Conservation (phyloP, 2,329 filamentous ascomycete species). For the Claviceps sp. region DNA sequence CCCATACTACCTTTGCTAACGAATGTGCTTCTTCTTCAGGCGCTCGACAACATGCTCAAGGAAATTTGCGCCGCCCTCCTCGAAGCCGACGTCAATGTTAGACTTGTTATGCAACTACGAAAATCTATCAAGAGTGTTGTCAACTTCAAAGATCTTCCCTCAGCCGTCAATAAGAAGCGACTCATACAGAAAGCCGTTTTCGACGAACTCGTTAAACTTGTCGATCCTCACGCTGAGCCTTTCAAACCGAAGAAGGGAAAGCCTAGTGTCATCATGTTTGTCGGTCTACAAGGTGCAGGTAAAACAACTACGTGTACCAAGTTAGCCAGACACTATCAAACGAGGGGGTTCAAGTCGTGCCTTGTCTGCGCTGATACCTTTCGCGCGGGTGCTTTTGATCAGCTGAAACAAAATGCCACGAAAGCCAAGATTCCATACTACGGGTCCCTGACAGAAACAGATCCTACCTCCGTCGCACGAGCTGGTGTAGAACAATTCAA, state of each 20-base stretch:
- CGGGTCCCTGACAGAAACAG: conserved; percentile 88
- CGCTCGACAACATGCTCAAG: conserved; percentile 96
- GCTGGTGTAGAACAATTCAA: conserved; percentile 98
- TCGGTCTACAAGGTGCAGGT: conserved; percentile 91
- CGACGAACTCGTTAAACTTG: conserved; percentile 88
- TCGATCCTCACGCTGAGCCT: conserved; percentile 87
- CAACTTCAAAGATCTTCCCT: conserved; percentile 86
- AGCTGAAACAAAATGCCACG: conserved; percentile 96
- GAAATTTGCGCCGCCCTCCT: conserved; percentile 93
- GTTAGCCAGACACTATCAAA: conserved; percentile 86
- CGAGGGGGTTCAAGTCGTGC: conserved; percentile 81
- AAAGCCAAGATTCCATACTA: conserved; percentile 99
- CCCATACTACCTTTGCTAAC: background rate
- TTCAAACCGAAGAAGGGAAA: conserved; percentile 97
- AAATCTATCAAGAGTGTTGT: conserved; percentile 85
- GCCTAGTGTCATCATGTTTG: conserved; percentile 97
- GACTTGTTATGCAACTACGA: conserved; percentile 77
- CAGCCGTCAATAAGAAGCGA: conserved; percentile 94
- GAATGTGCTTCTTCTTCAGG: conserved; percentile 32
- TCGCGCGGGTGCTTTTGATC: conserved; percentile 94
- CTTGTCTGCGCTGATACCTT: conserved; percentile 97
- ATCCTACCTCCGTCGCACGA: conserved; percentile 83
- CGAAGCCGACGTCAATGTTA: conserved; percentile 94
- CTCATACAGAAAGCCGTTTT: conserved; percentile 97
- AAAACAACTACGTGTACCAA: conserved; percentile 99